Evolutionary conservation across 2,329 filamentous ascomycete species (phyloP).

Genomic region (Lomentospora prolificans): DNA sequence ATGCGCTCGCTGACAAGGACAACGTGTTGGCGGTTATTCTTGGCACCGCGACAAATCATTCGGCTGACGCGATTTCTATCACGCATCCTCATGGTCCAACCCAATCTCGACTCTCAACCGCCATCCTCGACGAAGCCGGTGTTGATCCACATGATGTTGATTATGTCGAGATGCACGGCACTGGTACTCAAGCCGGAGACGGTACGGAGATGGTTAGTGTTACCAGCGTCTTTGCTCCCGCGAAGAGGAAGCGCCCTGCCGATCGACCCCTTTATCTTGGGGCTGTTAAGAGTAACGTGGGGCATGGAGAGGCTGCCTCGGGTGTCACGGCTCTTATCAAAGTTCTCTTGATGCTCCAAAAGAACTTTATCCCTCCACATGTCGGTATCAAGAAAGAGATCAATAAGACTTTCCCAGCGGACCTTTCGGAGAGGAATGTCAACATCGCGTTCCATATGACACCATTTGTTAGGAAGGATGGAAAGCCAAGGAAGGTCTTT

Average conservation of each 20-base stretch:
- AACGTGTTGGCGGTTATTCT: constrained; percentile 66
- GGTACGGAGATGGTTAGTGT: constrained; percentile 75
- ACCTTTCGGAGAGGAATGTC: constrained; percentile 47
- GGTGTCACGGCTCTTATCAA: constrained; percentile 55
- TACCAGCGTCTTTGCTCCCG: constrained; percentile 42
- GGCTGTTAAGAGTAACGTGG: constrained; percentile 54
- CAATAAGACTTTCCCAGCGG: constrained; percentile 48
- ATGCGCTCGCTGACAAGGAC: constrained; percentile 70
- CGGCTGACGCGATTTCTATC: constrained; percentile 70
- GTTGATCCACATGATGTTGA: constrained; percentile 68
- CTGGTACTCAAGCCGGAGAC: constrained; percentile 78
- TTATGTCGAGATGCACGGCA: constrained; percentile 86
- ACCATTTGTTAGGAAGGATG: constrained; percentile 37
- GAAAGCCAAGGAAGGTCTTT: constrained; percentile 37
- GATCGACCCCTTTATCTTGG: constrained; percentile 51
- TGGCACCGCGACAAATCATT: constrained; percentile 71
- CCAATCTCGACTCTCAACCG: constrained; percentile 61
- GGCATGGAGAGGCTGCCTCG: constrained; percentile 52
- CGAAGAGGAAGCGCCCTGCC: constrained; percentile 31
- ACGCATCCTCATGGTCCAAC: constrained; percentile 73
- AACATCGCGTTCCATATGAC: constrained; percentile 46
- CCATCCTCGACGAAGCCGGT: constrained; percentile 61
- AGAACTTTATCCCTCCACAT: constrained; percentile 54
- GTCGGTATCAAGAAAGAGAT: constrained; percentile 56
- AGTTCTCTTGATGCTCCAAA: constrained; percentile 54